Evolutionary conservation across 2,329 filamentous ascomycete genomes (phyloP).

Genomic region (Ceratocystis eucalypticola): DNA sequence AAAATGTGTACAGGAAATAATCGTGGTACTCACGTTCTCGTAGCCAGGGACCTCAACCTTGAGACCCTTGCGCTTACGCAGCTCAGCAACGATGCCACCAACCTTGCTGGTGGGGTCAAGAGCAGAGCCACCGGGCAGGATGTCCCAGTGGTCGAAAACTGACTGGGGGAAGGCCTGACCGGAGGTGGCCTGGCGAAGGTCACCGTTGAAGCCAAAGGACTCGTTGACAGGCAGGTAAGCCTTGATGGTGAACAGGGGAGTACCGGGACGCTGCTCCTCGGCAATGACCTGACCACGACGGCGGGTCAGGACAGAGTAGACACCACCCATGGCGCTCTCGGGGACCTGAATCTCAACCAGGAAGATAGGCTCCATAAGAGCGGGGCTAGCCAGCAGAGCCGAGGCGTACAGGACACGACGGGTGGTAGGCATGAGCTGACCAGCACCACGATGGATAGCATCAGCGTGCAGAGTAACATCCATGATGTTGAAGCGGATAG

Average conservation of each 20-base stretch:
- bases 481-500: slow-evolving; percentile 94
- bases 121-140: slow-evolving; percentile 84
- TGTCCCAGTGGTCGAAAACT: slow-evolving; percentile 98
- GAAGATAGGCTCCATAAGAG: slow-evolving; percentile 94
- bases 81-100: slow-evolving; percentile 69
- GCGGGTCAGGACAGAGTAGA: slow-evolving; percentile 97
- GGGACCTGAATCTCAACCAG: slow-evolving; percentile 98
- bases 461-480: slow-evolving; percentile 99
- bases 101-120: slow-evolving; percentile 72
- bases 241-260: slow-evolving; percentile 97
- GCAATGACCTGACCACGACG: slow-evolving; percentile 97
- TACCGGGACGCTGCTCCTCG: slow-evolving; percentile 96
- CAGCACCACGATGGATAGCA: slow-evolving; percentile 98
- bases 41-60: slow-evolving; percentile 87
- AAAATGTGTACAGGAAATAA: not conserved
- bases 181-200: slow-evolving; percentile 83
- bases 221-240: slow-evolving; percentile 92
- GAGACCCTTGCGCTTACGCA: slow-evolving; percentile 99
- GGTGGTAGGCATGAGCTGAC: slow-evolving; percentile 94
- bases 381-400: slow-evolving; percentile 77
- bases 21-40: slow-evolving; percentile 61
- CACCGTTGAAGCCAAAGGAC: slow-evolving; percentile 97
- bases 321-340: slow-evolving; percentile 97
- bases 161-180: slow-evolving; percentile 98
- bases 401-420: slow-evolving; percentile 96